phyloP scores from a whole-genome alignment of 2,329 filamentous ascomycete species.

The Colletotrichum sp. region DNA sequence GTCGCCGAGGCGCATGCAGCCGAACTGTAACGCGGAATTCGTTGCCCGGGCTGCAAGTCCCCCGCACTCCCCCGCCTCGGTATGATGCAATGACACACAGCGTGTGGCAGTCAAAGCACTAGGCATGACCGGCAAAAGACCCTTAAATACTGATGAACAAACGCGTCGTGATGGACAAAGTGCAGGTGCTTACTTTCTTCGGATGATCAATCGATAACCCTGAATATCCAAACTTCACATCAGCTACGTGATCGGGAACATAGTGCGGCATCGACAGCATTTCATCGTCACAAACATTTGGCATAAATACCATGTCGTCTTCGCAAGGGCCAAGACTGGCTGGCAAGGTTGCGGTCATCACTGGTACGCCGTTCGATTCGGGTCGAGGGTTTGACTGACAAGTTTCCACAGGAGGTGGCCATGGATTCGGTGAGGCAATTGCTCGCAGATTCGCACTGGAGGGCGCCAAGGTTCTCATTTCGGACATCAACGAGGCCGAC shows the following conservation, averaged over 20 bases:
- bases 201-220: background rate
- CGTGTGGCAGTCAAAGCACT: background rate
- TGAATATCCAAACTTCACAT: background rate
- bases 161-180: background rate
- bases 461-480: slow-evolving; percentile 65
- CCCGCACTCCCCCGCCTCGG: slow-evolving; percentile 15
- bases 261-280: background rate
- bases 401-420: background rate
- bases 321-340: background rate
- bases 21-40: background rate
- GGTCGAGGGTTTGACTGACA: background rate
- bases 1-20: background rate
- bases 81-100: slow-evolving; percentile 13
- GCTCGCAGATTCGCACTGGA: slow-evolving; percentile 63
- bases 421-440: slow-evolving; percentile 68
- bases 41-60: slow-evolving; percentile 9
- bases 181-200: background rate
- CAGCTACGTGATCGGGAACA: background rate
- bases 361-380: background rate
- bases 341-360: slow-evolving; percentile 7
- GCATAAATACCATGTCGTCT: background rate
- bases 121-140: background rate
- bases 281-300: background rate
- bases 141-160: background rate
- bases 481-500: slow-evolving; percentile 61